Base-by-base conservation (phyloP, 345 rosid species). In the Eucalyptus brandiana region DNA sequence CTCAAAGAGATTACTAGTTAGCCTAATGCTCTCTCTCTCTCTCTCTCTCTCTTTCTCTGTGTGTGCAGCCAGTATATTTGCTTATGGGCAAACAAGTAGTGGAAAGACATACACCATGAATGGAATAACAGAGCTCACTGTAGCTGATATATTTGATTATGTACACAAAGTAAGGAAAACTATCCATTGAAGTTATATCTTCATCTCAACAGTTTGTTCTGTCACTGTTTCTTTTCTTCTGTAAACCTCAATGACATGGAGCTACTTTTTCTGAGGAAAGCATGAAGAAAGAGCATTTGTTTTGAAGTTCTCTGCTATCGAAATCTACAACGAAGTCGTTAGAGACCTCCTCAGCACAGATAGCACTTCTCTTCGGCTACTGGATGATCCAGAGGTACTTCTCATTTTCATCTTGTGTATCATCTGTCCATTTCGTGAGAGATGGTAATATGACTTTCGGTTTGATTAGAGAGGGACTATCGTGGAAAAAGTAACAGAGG, bases 21-120 rank as follows among this genome's bases (percentile, higher is more conserved):
- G 83, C 42, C 83, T 72, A 37, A 72, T 72, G 42, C 37, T 62
- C 72, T 65, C 12, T 34, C 44, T 67, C 48, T 47, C 47, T 45
- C 45, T 44, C 80, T 67, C 80, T 69, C 76, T 67, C 62, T 86
- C 51, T 87, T 83, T 44, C 21, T 76, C 87, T 21, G 81, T 88
- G 80, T 62, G 88, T 91, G 86, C 96, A 98, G 99, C 99, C 65
- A 97, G 96, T 91, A 95, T 98, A 51, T 98, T 98, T 90, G 99
- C 99, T 14, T 98, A 98, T 93, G 99, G 99, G 60, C 99, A 98
- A 93, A 98, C 99, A 47, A 96, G 99, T 95, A 97, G 99, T 91
- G 99, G 99, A 91, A 97, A 97, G 96, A 97, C 99, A 30, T 96
- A 97, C 92, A 98, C 99, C 40, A 98, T 98, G 99, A 92, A 93